Base-by-base conservation (phyloP, 164 flowering plant species). In the Amborella trichopoda region DNA sequence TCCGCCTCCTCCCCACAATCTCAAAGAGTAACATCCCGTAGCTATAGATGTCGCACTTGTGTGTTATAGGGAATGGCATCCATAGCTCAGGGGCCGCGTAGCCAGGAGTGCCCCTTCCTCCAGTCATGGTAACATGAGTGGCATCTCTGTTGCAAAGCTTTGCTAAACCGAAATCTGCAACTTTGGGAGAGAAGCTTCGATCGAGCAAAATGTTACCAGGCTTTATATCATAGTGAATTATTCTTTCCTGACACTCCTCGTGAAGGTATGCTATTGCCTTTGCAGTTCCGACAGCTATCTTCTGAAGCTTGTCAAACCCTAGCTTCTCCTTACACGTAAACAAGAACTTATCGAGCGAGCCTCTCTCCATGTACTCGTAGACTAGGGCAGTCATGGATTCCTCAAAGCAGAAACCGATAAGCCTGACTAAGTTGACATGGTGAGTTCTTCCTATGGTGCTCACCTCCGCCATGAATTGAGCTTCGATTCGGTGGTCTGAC, bases 161-260 rank as follows among this genome's bases (percentile, higher is more conserved):
- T 0, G 68, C 60, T 11, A 67, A 25, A 8, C 71, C 60, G 24
- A 68, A 68, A 46, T 68, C 72, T 2, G 62, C 56, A 3, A 50
- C 32, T 18, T 48, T 48, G 20, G 52, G 40, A 3, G 28, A 25
- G 23, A 45, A 40, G 3, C 37, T 26, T 6, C 17, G 14, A 20
- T 54, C 60, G 2, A 64, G 28, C 2, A 64, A 63, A 45, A 64
- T 21, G 36, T 59, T 64, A 1, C 45, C 64, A 1, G 64, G 63
- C 23, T 63, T 63, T 30, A 63, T 53, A 26, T 63, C 71, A 30
- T 58, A 67, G 41, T 67, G 71, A 32, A 62, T 52, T 3, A 67
- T 59, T 27, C 52, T 48, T 22, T 43, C 61, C 4, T 55, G 58
- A 38, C 71, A 67, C 21, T 60, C 67, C 20, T 63, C 65, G 22